Conservation (phyloP, 1,284 basidiomycete species). For the Schizophyllum amplum region DNA sequence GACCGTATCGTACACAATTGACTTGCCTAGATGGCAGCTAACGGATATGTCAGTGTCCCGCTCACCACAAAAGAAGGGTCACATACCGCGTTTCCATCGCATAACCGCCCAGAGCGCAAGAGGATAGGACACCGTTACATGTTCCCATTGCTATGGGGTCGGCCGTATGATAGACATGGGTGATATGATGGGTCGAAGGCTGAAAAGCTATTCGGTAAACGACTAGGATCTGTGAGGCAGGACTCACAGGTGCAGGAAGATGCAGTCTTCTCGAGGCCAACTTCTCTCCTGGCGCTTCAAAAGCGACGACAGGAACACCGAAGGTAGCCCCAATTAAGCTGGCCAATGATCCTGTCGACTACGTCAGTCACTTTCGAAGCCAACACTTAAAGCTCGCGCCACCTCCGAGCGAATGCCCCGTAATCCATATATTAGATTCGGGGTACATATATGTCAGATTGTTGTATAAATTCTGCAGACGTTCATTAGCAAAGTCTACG, state of each 20-base stretch:
- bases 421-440: conserved; percentile 86
- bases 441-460: conserved; percentile 94
- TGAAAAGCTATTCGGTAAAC: conserved; percentile 18
- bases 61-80: neutral
- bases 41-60: conserved; percentile 2
- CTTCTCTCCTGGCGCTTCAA: conserved; percentile 89
- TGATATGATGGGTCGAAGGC: conserved; percentile 69
- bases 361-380: neutral
- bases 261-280: conserved; percentile 84
- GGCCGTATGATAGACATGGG: conserved; percentile 81
- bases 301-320: conserved; percentile 84
- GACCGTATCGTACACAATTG: conserved; percentile 72
- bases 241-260: conserved; percentile 69
- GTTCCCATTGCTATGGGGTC: conserved; percentile 84
- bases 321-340: conserved; percentile 88
- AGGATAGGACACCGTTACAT: conserved; percentile 69
- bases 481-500: neutral
- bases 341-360: conserved; percentile 44
- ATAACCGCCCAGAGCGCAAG: conserved; percentile 67
- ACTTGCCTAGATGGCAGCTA: conserved; percentile 1
- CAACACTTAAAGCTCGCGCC: too few relatives aligned
- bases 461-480: conserved; percentile 77
- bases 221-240: neutral
- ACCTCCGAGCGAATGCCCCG: conserved; percentile 85
- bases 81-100: conserved; percentile 68